Evolutionary conservation across 2,329 filamentous ascomycete species (phyloP).

Genomic region (Colletotrichum lentis): DNA sequence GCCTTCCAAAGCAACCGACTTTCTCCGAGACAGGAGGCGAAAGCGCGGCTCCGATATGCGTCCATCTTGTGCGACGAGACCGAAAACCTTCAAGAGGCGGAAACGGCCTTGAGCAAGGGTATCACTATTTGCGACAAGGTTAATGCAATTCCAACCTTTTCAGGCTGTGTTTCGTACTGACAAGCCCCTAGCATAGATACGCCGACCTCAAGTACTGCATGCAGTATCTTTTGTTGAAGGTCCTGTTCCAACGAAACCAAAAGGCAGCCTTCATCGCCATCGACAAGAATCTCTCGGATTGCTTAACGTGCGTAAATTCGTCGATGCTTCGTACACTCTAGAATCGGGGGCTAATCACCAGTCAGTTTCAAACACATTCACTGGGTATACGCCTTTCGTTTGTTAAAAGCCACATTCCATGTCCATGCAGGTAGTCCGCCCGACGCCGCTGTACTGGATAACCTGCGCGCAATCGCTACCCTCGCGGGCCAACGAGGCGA

Average conservation of each 20-base stretch:
- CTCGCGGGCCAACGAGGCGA: conserved; percentile 70
- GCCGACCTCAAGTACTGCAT: conserved; percentile 78
- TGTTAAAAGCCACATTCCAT: conserved; percentile 75
- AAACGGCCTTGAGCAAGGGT: conserved; percentile 75
- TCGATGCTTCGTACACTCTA: neutral
- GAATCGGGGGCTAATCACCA: conserved; percentile 8
- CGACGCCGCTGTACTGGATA: conserved; percentile 72
- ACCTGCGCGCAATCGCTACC: conserved; percentile 69
- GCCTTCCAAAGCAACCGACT: conserved; percentile 69
- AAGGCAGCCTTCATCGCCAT: conserved; percentile 77
- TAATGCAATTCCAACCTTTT: conserved; percentile 31
- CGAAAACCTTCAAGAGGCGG: conserved; percentile 76
- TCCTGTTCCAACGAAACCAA: conserved; percentile 74
- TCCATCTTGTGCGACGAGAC: conserved; percentile 78
- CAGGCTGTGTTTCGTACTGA: conserved; percentile 35
- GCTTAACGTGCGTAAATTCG: conserved; percentile 64
- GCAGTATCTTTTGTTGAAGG: conserved; percentile 75
- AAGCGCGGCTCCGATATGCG: conserved; percentile 74
- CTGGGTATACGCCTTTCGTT: conserved; percentile 81
- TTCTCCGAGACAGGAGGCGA: conserved; percentile 72
- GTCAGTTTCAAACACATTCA: conserved; percentile 68
- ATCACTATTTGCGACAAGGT: conserved; percentile 74
- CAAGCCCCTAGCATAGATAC: conserved; percentile 57
- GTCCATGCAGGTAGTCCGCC: conserved; percentile 67
- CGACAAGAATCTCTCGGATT: conserved; percentile 73